Conservation (phyloP, 257 asterid genomes). For the Nicotiana otophora region DNA sequence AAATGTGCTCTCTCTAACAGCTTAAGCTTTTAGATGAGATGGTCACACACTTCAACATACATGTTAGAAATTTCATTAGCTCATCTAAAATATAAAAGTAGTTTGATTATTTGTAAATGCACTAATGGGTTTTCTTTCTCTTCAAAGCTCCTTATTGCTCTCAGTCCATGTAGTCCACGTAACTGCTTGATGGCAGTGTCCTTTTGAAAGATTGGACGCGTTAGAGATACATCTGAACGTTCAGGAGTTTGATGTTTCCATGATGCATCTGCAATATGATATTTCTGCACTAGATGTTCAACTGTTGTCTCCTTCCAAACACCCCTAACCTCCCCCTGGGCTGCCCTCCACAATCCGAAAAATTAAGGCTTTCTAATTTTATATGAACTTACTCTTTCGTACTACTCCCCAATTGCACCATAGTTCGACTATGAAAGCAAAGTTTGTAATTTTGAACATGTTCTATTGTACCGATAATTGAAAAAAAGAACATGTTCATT, state of each 20-base stretch:
- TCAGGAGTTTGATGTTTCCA: background rate
- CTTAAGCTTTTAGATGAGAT: too few species aligned
- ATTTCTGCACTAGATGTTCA: background rate
- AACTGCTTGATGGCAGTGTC: background rate
- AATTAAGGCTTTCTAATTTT: background rate
- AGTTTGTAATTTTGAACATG: background rate
- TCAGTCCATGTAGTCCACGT: background rate
- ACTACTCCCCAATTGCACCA: background rate
- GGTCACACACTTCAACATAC: too few species aligned
- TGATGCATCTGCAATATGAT: background rate
- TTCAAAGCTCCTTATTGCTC: background rate
- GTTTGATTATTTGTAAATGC: background rate
- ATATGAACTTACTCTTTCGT: background rate
- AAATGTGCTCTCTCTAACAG: too few species aligned
- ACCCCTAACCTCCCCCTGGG: background rate
- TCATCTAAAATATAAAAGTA: background rate
- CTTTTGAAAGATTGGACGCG: background rate
- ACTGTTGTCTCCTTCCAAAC: background rate
- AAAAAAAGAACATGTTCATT: background rate
- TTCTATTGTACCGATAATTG: background rate
- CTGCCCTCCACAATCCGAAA: background rate
- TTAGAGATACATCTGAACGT: background rate
- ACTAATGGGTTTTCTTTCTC: background rate
- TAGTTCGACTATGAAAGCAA: background rate
- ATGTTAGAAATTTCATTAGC: background rate